These are phyloP conservation scores for Populus nigra DNA, from an alignment of 345 rosid genomes.

Conservation along the genomic window DNA sequence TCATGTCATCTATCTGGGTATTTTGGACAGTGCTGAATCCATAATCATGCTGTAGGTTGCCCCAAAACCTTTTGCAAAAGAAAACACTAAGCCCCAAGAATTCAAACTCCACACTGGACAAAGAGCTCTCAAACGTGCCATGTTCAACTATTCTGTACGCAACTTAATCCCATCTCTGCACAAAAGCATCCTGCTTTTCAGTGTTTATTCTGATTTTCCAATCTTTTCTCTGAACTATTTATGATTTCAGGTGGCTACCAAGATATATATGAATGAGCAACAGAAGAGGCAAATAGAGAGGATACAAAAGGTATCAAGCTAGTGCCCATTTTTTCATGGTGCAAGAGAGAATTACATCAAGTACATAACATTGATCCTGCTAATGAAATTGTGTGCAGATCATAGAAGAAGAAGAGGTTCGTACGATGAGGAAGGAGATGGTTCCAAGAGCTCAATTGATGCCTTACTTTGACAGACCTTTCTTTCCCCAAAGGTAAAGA, in stretches of 20 bases:
- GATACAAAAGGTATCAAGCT: slow-evolving; percentile 50
- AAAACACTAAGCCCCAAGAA: slow-evolving; percentile 62
- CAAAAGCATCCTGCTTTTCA: neutral
- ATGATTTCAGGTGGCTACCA: slow-evolving; percentile 63
- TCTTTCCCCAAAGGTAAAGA: slow-evolving; percentile 64
- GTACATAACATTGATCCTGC: neutral
- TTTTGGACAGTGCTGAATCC: neutral
- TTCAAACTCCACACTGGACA: slow-evolving; percentile 75
- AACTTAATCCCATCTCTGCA: neutral
- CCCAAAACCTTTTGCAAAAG: slow-evolving; percentile 46
- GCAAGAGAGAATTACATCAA: no score
- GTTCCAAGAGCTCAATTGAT: slow-evolving; percentile 79
- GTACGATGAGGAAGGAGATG: slow-evolving; percentile 75
- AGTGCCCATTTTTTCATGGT: neutral
- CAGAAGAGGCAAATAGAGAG: slow-evolving; percentile 61
- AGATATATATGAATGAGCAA: slow-evolving; percentile 49
- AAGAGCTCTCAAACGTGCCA: slow-evolving; percentile 76
- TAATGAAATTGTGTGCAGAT: slow-evolving; percentile 36
- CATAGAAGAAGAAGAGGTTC: slow-evolving; percentile 74
- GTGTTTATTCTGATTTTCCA: neutral
- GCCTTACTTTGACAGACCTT: slow-evolving; percentile 81
- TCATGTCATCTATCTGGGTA: neutral
- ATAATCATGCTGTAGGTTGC: slow-evolving; percentile 7
- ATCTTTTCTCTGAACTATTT: neutral
- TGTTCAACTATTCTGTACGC: slow-evolving; percentile 75